A percentile compares a stretch with the other conserved stretches of the same genome.
Conservation (phyloP, 345 rosid species). For the Ailanthus altissimus region DNA sequence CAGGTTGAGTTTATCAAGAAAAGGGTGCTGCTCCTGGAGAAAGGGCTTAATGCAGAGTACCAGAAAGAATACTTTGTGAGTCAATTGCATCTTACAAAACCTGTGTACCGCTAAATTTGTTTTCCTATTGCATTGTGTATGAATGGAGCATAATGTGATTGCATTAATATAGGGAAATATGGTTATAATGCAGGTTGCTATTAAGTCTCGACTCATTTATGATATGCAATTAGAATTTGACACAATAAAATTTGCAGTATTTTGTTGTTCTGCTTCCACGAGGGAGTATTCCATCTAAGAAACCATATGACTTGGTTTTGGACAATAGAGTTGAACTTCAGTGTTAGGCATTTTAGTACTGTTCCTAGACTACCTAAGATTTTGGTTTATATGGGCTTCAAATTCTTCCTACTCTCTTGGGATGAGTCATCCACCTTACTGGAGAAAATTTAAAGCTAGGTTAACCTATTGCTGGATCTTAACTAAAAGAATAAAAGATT, state of each 20-base stretch:
- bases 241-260: neutral
- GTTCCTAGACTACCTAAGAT: neutral
- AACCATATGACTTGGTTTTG: neutral
- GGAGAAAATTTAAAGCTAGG: neutral
- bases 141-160: neutral
- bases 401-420: neutral
- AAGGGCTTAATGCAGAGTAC: conserved; percentile 71
- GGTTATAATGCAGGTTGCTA: neutral
- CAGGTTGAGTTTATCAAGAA: conserved; percentile 95
- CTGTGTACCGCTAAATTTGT: conserved; percentile 1
- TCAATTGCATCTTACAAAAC: conserved; percentile 12
- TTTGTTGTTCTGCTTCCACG: neutral
- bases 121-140: conserved; percentile 8
- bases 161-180: neutral
- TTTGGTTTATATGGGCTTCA: neutral
- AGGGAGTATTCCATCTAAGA: neutral
- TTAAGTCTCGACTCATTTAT: neutral
- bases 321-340: neutral
- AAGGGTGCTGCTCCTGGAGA: conserved; percentile 90
- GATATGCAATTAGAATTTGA: neutral
- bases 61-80: conserved; percentile 72
- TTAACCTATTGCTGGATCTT: neutral
- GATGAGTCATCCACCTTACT: neutral
- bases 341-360: neutral
- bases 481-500: neutral